These are phyloP conservation scores for Ephemerocybe angulata DNA, from an alignment of 768 basidiomycete species.

Conservation along the genomic window DNA sequence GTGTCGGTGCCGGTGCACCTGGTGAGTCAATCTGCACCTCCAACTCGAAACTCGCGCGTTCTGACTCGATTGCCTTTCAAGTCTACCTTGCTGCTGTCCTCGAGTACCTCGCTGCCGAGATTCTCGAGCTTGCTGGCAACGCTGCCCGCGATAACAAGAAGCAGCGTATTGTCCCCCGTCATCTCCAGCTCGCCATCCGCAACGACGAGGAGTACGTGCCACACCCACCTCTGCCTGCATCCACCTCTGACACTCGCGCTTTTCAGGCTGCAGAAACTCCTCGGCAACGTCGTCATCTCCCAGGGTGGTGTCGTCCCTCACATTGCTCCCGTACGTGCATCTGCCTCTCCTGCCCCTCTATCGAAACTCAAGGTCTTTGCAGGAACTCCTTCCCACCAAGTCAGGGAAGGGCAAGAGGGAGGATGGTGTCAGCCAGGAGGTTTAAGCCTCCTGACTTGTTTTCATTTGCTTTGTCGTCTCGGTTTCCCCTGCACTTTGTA, in stretches of 20 bases:
- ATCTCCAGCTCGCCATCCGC: constrained; percentile 90
- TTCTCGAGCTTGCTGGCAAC: constrained; percentile 89
- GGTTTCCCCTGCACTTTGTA: neutral
- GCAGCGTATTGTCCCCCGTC: constrained; percentile 93
- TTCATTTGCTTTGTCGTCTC: constrained; percentile 4
- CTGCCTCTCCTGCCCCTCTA: neutral
- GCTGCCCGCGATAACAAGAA: constrained; percentile 91
- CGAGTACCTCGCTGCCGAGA: constrained; percentile 90
- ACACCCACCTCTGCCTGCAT: constrained; percentile 1
- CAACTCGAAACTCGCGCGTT: neutral
- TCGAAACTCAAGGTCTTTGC: neutral
- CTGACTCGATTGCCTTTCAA: constrained; percentile 22
- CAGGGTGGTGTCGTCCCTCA: constrained; percentile 91
- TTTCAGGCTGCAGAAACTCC: constrained; percentile 59
- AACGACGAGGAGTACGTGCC: constrained; percentile 81
- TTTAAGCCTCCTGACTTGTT: constrained; percentile 8
- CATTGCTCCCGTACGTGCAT: constrained; percentile 47
- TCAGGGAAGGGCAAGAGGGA: constrained; percentile 27
- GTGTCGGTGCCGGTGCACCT: constrained; percentile 86
- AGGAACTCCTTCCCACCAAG: constrained; percentile 39
- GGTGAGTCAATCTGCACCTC: constrained; percentile 39
- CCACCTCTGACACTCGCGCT: neutral
- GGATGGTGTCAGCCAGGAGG: constrained; percentile 17
- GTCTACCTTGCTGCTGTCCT: constrained; percentile 92
- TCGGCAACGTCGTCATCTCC: constrained; percentile 85